phyloP scores from a whole-genome alignment of 208 protist genomes.

The Trypanosoma lewisi region DNA sequence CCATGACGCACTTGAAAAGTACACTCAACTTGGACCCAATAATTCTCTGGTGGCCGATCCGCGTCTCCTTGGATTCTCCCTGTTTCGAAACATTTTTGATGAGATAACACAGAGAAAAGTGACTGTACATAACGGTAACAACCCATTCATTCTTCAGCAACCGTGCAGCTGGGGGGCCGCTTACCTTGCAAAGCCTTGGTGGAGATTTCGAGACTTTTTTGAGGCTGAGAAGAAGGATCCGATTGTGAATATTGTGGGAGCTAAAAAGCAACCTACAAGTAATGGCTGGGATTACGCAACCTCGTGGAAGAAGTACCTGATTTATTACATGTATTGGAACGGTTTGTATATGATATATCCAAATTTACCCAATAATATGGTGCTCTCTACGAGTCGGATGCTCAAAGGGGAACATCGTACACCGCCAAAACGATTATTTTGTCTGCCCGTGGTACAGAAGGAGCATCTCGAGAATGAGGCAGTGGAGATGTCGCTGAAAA shows the following conservation, averaged over 20 bases:
- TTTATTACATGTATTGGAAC: constrained; percentile 34
- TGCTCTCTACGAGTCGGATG: constrained; percentile 37
- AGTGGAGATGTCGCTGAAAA: background rate
- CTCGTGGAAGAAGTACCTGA: constrained; percentile 48
- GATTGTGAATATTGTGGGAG: background rate
- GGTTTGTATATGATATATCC: constrained; percentile 49
- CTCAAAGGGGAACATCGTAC: constrained; percentile 27
- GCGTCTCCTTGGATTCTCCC: constrained; percentile 27
- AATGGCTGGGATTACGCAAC: constrained; percentile 27
- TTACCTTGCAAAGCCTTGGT: constrained; percentile 32
- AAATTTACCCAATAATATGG: constrained; percentile 24
- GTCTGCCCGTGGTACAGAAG: constrained; percentile 13
- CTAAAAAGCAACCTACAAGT: constrained; percentile 8
- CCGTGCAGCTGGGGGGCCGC: constrained; percentile 40
- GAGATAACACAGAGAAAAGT: constrained; percentile 20
- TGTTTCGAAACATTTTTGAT: constrained; percentile 35
- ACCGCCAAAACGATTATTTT: constrained; percentile 18
- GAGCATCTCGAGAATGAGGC: background rate
- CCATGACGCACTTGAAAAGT: constrained; percentile 27
- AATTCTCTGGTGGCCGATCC: constrained; percentile 5
- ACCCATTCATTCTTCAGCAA: constrained; percentile 37
- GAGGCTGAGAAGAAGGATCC: constrained; percentile 9
- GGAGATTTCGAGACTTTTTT: constrained; percentile 31
- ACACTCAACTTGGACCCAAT: constrained; percentile 11
- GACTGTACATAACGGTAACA: constrained; percentile 3